Conservation (phyloP, 2,329 filamentous ascomycete genomes). For the Gnomoniopsis smithogilvyi region DNA sequence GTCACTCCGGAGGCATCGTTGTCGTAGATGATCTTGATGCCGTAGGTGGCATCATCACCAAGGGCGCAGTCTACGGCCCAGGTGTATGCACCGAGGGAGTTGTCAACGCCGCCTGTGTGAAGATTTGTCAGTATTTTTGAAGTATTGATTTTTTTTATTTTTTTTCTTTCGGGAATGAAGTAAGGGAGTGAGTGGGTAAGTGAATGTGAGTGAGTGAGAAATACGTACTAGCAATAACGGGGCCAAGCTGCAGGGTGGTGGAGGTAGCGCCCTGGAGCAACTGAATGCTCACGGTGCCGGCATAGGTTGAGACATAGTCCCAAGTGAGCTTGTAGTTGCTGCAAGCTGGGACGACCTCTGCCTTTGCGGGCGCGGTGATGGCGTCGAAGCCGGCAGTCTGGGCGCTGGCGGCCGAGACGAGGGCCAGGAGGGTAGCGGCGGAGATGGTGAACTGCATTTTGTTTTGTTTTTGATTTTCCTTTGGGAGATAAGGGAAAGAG, state of each 20-base stretch:
- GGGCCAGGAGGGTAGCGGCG: constrained; percentile 48
- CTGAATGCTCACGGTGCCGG: constrained; percentile 45
- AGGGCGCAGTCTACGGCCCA: constrained; percentile 50
- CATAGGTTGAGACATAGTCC: constrained; percentile 39
- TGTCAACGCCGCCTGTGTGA: constrained; percentile 48
- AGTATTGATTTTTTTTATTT: too few relatives aligned
- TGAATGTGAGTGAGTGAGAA: neutral
- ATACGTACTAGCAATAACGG: constrained; percentile 49
- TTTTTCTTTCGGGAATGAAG: too few relatives aligned
- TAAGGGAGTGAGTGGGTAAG: neutral
- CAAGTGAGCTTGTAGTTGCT: constrained; percentile 49
- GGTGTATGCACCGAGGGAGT: constrained; percentile 40
- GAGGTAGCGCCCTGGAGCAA: constrained; percentile 51
- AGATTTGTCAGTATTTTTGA: too few relatives aligned
- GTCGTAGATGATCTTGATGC: constrained; percentile 52
- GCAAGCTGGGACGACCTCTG: constrained; percentile 46
- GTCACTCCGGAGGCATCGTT: constrained; percentile 34
- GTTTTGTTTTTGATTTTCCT: too few relatives aligned
- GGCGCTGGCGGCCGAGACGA: constrained; percentile 48
- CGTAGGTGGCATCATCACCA: constrained; percentile 49
- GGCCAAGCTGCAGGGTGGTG: constrained; percentile 37
- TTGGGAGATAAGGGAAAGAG: too few relatives aligned
- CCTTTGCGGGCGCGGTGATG: constrained; percentile 44
- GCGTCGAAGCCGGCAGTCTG: constrained; percentile 55
- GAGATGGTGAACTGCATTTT: constrained; percentile 54